phyloP scores from a whole-genome alignment of 352 stramenopile species.

The Globisporangium megalacanthum region DNA sequence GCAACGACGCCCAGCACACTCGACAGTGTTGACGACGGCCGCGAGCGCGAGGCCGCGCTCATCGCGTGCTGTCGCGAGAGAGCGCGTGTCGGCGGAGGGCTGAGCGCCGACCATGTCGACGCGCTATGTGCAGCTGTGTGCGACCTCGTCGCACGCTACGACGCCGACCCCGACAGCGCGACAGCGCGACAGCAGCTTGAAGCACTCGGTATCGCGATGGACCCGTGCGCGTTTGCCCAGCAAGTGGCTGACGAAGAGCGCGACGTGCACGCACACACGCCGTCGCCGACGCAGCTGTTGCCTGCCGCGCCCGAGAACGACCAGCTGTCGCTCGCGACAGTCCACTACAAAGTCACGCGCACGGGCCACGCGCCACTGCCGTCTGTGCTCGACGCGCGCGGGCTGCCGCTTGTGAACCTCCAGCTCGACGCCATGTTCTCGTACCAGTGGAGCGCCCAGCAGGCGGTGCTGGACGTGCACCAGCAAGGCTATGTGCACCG shows the following conservation, averaged over 20 bases:
- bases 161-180: not conserved
- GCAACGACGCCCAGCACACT: too few relatives aligned
- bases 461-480: slow-evolving; percentile 31
- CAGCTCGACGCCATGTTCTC: slow-evolving; percentile 54
- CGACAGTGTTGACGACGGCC: not conserved
- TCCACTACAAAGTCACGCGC: slow-evolving; percentile 39
- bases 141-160: not conserved
- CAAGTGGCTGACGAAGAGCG: not conserved
- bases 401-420: slow-evolving; percentile 26
- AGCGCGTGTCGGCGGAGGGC: slow-evolving; percentile 3
- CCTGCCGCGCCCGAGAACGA: slow-evolving; percentile 15
- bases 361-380: slow-evolving; percentile 19
- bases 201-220: slow-evolving; percentile 16
- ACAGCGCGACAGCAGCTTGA: not conserved
- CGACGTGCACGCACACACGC: not conserved
- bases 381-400: slow-evolving; percentile 31
- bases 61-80: slow-evolving; percentile 1
- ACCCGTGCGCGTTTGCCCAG: not conserved
- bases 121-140: not conserved
- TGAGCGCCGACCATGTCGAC: not conserved
- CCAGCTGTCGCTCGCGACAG: slow-evolving; percentile 16
- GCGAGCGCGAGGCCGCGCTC: slow-evolving; percentile 2
- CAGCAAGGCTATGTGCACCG: slow-evolving; percentile 34
- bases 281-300: slow-evolving; percentile 11
- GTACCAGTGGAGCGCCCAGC: slow-evolving; percentile 47